Conservation (phyloP, 257 asterid genomes). For the Voacanga thouarsii region DNA sequence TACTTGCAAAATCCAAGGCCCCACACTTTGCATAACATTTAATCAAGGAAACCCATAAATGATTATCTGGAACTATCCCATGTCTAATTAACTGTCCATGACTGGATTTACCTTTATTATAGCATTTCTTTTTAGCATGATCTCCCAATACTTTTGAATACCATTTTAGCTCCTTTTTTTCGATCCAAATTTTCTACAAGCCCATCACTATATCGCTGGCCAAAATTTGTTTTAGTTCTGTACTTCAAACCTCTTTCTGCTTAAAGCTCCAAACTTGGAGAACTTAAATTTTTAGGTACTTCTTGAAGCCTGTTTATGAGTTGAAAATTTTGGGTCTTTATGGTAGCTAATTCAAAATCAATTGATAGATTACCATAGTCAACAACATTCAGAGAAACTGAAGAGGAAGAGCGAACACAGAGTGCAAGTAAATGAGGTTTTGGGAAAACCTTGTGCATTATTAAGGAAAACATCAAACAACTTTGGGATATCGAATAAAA, state of each 20-base stretch:
- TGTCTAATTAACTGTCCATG: slow-evolving; percentile 57
- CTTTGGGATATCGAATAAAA: slow-evolving; percentile 30
- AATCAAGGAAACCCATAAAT: slow-evolving; percentile 68
- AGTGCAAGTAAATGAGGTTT: slow-evolving; percentile 20
- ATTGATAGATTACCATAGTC: slow-evolving; percentile 11
- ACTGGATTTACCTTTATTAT: slow-evolving; percentile 53
- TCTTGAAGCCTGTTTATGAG: slow-evolving; percentile 9
- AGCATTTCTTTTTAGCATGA: slow-evolving; percentile 38
- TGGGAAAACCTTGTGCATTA: background rate
- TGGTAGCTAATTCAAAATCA: slow-evolving; percentile 1
- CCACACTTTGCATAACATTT: slow-evolving; percentile 72
- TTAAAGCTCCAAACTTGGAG: slow-evolving; percentile 25
- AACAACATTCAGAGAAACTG: slow-evolving; percentile 26
- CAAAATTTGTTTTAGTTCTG: slow-evolving; percentile 12
- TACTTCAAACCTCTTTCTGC: slow-evolving; percentile 20
- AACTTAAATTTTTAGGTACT: slow-evolving; percentile 2
- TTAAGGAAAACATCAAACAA: slow-evolving; percentile 34
- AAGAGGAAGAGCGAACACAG: slow-evolving; percentile 21
- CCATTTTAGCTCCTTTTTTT: slow-evolving; percentile 40
- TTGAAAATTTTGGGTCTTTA: slow-evolving; percentile 18
- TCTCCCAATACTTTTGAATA: slow-evolving; percentile 53
- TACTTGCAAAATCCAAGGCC: slow-evolving; percentile 33
- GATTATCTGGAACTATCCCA: slow-evolving; percentile 54
- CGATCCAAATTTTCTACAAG: slow-evolving; percentile 13
- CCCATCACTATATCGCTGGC: slow-evolving; percentile 8